phyloP scores from a whole-genome alignment of 768 basidiomycete genomes.

The Termitomyces sp. region DNA sequence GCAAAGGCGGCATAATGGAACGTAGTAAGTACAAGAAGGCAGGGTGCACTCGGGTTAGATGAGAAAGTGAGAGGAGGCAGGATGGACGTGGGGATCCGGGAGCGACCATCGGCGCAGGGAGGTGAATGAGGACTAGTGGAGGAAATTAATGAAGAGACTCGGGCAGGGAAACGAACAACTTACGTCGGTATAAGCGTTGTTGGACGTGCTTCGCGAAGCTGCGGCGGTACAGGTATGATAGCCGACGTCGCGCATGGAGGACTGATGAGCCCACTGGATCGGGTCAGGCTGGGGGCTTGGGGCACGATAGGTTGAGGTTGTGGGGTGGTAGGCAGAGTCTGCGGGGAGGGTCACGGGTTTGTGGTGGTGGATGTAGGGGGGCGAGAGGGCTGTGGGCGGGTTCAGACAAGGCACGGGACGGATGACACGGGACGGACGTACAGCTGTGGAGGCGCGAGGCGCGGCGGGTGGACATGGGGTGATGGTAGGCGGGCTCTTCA shows the following conservation, averaged over 20 bases:
- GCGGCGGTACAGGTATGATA: not conserved
- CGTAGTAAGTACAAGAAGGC: too few species aligned
- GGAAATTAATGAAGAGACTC: not conserved
- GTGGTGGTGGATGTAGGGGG: constrained; percentile 8
- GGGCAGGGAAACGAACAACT: not conserved
- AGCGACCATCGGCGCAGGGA: constrained; percentile 11
- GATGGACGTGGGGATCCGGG: constrained; percentile 3
- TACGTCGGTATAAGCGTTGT: not conserved
- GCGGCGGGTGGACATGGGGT: constrained; percentile 2
- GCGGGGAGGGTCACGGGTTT: constrained; percentile 6
- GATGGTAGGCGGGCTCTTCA: not conserved
- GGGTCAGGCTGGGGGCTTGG: not conserved
- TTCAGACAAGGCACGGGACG: too few species aligned
- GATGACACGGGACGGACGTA: too few species aligned
- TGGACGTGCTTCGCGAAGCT: not conserved
- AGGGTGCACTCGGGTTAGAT: too few species aligned
- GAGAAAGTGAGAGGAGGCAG: not conserved
- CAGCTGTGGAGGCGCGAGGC: constrained; percentile 9
- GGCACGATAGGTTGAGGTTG: constrained; percentile 8
- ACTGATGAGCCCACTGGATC: not conserved
- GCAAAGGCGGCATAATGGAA: too few species aligned
- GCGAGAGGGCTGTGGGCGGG: constrained; percentile 4
- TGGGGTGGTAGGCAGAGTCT: not conserved
- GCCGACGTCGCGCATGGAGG: constrained; percentile 5
- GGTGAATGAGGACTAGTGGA: not conserved